Evolutionary conservation across 228 moss, liverwort and hornwort species (phyloP), one percentile per base, ranked within the genome.

Genomic region (Sphagnum magellanicum): DNA sequence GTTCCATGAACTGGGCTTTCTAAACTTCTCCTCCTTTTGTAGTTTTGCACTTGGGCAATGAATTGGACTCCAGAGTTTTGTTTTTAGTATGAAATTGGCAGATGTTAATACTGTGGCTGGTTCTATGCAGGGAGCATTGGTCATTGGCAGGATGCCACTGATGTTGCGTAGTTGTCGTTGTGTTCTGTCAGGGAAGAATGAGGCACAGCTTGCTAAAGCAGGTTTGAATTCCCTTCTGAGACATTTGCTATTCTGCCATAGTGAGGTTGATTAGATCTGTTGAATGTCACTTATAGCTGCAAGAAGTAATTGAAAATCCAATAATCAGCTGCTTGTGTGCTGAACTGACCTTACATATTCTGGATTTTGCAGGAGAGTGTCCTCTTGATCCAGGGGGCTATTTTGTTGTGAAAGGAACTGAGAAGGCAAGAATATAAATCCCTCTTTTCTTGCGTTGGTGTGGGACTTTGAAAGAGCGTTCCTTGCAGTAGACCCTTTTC

Each of bases 381-480:
- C 98, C 98, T 79, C 92, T 98, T 76, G 98, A 98, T 83, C 98
- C 98, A 53, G 98, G 98, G 69, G 98, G 98, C 67, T 98, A 98
- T 74, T 98, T 98, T 79, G 93, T 98, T 14, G 98, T 98, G 48
- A 98, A 90, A 70, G 94, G 98, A 81, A 98, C 98, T 72, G 98
- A 98, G 84, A 98, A 98, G 94, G 98, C 81, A 17, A 78, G 75
- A 70, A 5, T 10, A 5, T 58, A 8, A 59, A 52, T 17, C 50
- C 9, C 6, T 69, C 5, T 16, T 5, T 58, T 48, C 57, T 60
- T 53, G 16, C 16, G 10, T 50, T 32, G 17, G 60, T 16, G 49
- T 62, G 61, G 13, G 61, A 32, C 8, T 62, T 47, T 62, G 61
- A 14, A 16, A 16, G 13, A 46, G 13, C 46, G 5, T 52, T 59